Evolutionary conservation across 805 yeast genomes (phyloP), one percentile per base, ranked within the genome.

Genomic region (Tetrapisispora namnaoensis): DNA sequence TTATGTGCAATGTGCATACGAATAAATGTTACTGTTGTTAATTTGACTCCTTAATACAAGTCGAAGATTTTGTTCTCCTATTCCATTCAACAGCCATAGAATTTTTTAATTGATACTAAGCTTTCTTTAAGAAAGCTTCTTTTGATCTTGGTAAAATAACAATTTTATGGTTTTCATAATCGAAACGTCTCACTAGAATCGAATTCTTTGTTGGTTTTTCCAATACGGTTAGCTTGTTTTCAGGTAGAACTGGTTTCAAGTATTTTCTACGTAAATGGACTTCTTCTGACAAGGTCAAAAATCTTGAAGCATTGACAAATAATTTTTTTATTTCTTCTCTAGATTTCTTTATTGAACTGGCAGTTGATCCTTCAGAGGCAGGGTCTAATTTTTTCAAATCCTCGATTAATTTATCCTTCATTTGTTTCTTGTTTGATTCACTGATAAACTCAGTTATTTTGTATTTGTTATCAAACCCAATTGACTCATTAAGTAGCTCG

Each of bases 221-320:
- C 38, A 60, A 54, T 14, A 72, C 55, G 20, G 74, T 51, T 2
- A 34, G 75, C 17, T 70, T 71, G 11, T 70, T 57, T 56, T 75
- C 78, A 2, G 89, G 83, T 51, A 73, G 59, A 4, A 80, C 76
- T 9, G 76, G 71, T 49, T 83, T 82, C 56, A 82, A 66, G 67
- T 64, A 85, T 52, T 61, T 65, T 52, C 74, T 66, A 44, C 69
- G 75, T 51, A 83, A 69, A 70, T 66, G 59, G 49, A 64, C 57
- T 52, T 67, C 60, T 44, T 60, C 68, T 5, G 67, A 57, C 21
- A 53, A 46, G 1, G 63, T 62, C 43, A 70, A 50, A 35, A 56
- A 53, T 8, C 53, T 52, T 22, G 68, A 62, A 1, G 66, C 62
- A n/a, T 62, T 56, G 34, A 59, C 57, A 39, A 83, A 74, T 47